These are phyloP conservation scores for Starmerella tilneyi DNA, from an alignment of 805 yeast genomes.

Conservation along the genomic window DNA sequence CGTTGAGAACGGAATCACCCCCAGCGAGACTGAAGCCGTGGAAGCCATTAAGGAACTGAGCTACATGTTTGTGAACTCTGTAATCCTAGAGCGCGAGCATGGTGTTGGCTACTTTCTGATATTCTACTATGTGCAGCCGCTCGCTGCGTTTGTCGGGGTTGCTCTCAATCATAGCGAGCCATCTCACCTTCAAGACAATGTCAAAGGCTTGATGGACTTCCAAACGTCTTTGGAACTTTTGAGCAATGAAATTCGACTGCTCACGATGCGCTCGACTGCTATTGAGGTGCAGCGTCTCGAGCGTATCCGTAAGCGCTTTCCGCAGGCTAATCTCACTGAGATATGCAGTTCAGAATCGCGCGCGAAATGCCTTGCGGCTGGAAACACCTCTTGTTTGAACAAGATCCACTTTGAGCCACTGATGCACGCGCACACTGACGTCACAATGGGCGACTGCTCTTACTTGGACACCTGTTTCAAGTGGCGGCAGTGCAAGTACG, in stretches of 20 bases:
- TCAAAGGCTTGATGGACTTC: neutral
- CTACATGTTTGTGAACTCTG: neutral
- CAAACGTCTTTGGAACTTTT: neutral
- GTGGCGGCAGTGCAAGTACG: conserved; percentile 63
- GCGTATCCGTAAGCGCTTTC: neutral
- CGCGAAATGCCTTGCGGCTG: conserved; percentile 1
- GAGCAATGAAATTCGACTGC: neutral
- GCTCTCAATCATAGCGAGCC: neutral
- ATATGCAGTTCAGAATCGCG: conserved; percentile 13
- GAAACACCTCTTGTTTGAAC: conserved; percentile 1
- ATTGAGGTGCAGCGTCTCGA: neutral
- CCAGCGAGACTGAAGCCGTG: neutral
- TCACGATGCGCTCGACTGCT: neutral
- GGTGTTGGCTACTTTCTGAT: conserved; percentile 10
- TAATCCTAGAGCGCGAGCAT: conserved; percentile 16
- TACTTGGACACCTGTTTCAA: conserved; percentile 91
- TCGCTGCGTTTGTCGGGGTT: neutral
- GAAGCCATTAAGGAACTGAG: neutral
- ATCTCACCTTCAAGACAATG: neutral
- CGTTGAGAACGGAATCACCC: neutral
- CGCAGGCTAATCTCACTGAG: conserved; percentile 2
- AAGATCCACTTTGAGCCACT: conserved; percentile 33
- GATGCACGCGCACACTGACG: conserved; percentile 48
- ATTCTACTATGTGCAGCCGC: conserved; percentile 8
- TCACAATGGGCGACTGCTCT: conserved; percentile 75